Percentiles rank a stretch among this genome's conserved stretches.
phyloP scores from a whole-genome alignment of 1,284 basidiomycete species.

The Ustilago tritici region DNA sequence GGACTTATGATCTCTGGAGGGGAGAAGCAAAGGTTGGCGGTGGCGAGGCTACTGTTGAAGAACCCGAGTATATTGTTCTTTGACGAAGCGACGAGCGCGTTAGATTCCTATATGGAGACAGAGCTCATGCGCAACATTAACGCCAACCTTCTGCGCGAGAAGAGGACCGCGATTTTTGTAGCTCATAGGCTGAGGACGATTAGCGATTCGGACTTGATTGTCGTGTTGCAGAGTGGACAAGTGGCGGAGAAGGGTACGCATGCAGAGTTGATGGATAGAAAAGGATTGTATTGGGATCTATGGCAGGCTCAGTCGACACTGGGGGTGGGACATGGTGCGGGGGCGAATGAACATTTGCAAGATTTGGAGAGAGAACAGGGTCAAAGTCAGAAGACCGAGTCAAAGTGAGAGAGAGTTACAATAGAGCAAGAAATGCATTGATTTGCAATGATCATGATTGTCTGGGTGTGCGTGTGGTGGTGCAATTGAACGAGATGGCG shows the following conservation, averaged over 20 bases:
- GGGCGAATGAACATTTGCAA: slow-evolving; percentile 43
- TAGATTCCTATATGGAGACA: slow-evolving; percentile 93
- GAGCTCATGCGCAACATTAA: slow-evolving; percentile 97
- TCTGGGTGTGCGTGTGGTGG: slow-evolving; percentile 5
- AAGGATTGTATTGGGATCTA: slow-evolving; percentile 64
- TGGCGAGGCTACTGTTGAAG: slow-evolving; percentile 91
- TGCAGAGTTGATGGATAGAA: slow-evolving; percentile 45
- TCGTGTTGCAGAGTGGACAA: slow-evolving; percentile 60
- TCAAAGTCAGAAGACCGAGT: background rate
- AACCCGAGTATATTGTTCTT: slow-evolving; percentile 96
- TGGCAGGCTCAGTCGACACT: slow-evolving; percentile 59
- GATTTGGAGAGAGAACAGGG: slow-evolving; percentile 31
- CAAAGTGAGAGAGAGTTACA: background rate
- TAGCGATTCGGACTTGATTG: slow-evolving; percentile 76
- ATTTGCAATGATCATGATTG: background rate
- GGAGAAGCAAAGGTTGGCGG: slow-evolving; percentile 95
- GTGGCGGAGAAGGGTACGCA: slow-evolving; percentile 64
- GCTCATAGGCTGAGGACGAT: slow-evolving; percentile 82
- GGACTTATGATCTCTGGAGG: slow-evolving; percentile 98
- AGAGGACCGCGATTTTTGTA: slow-evolving; percentile 87
- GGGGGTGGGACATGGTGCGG: slow-evolving; percentile 54
- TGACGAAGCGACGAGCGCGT: slow-evolving; percentile 96
- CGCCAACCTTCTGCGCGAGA: slow-evolving; percentile 78
- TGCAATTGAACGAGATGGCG: slow-evolving; percentile 1
- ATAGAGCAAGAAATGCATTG: background rate